Percentiles rank a stretch among this genome's conserved stretches.
phyloP scores from a whole-genome alignment of 2,329 filamentous ascomycete species.

The Aspergillus aculeatus region DNA sequence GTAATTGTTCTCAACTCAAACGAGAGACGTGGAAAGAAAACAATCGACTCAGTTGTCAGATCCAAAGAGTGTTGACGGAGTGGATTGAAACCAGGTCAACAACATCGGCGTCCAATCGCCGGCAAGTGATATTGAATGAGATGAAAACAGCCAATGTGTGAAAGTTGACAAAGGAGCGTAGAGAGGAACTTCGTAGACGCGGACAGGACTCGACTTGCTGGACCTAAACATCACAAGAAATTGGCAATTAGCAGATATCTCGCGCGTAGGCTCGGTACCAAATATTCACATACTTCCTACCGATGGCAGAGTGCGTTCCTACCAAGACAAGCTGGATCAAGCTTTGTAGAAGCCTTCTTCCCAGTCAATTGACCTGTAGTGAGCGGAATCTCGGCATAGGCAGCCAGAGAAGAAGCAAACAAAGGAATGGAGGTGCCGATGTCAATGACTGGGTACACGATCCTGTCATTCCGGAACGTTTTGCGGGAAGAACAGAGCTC shows the following conservation, averaged over 20 bases:
- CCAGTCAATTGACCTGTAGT: not conserved
- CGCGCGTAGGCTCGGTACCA: not conserved
- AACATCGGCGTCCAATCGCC: not conserved
- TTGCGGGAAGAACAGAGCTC: constrained; percentile 5
- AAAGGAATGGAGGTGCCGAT: constrained; percentile 1
- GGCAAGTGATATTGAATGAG: not conserved
- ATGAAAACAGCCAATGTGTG: not conserved
- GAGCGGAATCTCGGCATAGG: not conserved
- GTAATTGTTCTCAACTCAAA: not conserved
- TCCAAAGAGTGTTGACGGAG: too few relatives aligned
- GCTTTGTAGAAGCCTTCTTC: not conserved
- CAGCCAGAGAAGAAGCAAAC: not conserved
- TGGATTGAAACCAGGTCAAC: not conserved
- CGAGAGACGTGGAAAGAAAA: too few relatives aligned
- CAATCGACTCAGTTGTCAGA: too few relatives aligned
- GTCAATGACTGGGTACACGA: not conserved
- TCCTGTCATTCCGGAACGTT: not conserved
- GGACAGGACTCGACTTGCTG: not conserved
- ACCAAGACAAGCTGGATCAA: not conserved
- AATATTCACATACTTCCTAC: not conserved
- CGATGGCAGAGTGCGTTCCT: not conserved
- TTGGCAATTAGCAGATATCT: not conserved
- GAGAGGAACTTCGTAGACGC: not conserved
- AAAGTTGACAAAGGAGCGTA: not conserved
- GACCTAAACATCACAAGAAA: not conserved